Evolutionary conservation across 177 flowering plant genomes (phyloP), one percentile per base, ranked within the genome.

Genomic region (Vitis hybrid): DNA sequence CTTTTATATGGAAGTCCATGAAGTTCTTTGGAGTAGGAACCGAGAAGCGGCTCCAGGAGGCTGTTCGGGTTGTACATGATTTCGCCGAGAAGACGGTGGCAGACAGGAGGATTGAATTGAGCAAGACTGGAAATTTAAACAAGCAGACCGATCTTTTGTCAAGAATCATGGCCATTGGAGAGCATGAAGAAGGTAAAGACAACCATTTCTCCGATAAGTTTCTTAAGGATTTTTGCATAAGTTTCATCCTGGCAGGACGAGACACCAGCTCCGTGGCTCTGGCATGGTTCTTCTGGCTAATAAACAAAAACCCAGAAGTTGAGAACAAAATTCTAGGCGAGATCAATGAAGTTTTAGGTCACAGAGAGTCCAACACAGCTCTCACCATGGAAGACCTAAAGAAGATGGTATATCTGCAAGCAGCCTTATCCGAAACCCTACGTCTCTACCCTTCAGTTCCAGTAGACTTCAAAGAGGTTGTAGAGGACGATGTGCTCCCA

Each of bases 361-460:
- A 26, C 6, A 61, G 71, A 8, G 13, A 64, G 22, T 13, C 10
- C 0, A 7, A 0, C 2, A 64, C 75, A 2, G 66, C 20, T 5
- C 29, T 26, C 29, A 26, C 29, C 29, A 26, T 26, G 26, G 84
- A 81, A n/a, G 87, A 86, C 29, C n/a, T 87, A n/a, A 78, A 85
- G 45, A 70, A 74, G 19, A 86, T 89, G 91, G 80, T 71, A 20
- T 86, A 87, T 67, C 73, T 87, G 13, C 81, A 89, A 49, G 93
- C 93, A 1, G 81, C 89, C 15, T 26, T 89, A n/a, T 74, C 83
- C 0, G 93, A 89, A 51, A 51, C 90, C 2, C 65, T 89, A 26
- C 72, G 91, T 68, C 82, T 89, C 1, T 89, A 87, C 77, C 93
- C 93, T 0, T 74, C 93, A 0, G 91, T 89, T n/a, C 89, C 89